phyloP scores from a whole-genome alignment of 306 rosid genomes.

The Macrotyloma uniflorum region DNA sequence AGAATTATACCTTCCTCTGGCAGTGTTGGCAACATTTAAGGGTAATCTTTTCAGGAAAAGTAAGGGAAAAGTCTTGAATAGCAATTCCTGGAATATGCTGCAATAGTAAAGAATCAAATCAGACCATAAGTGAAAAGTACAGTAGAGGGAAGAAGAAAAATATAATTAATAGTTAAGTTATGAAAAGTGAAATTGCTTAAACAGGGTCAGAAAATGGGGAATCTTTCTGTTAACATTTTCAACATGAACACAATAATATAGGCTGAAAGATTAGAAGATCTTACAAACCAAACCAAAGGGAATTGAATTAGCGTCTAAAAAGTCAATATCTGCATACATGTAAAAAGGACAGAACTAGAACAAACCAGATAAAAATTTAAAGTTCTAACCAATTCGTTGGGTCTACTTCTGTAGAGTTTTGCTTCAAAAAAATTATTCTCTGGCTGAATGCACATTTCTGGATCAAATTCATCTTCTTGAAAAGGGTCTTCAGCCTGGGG shows the following conservation, averaged over 20 bases:
- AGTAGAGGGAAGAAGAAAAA: neutral
- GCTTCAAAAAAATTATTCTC: conserved; percentile 30
- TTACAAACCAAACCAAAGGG: no score
- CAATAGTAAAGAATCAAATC: neutral
- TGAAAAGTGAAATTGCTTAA: conserved; percentile 4
- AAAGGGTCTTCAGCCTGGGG: neutral
- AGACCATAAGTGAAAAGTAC: conserved; percentile 8
- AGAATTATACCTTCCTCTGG: conserved; percentile 25
- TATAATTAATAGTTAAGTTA: neutral
- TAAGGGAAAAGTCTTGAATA: conserved; percentile 3
- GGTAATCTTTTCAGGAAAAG: neutral
- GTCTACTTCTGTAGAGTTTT: neutral
- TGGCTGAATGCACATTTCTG: conserved; percentile 12
- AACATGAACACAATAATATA: neutral
- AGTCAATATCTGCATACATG: neutral
- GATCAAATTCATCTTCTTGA: neutral
- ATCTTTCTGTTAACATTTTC: neutral
- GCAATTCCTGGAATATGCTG: conserved; percentile 26
- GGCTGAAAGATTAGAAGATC: no score
- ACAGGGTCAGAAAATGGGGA: neutral
- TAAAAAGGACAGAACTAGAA: neutral
- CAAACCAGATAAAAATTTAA: neutral
- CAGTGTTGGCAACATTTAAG: conserved; percentile 35
- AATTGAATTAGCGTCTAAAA: neutral
- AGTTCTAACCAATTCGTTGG: conserved; percentile 42